Evolutionary conservation across 257 asterid genomes (phyloP).

Genomic region (Osmanthus fragrans): DNA sequence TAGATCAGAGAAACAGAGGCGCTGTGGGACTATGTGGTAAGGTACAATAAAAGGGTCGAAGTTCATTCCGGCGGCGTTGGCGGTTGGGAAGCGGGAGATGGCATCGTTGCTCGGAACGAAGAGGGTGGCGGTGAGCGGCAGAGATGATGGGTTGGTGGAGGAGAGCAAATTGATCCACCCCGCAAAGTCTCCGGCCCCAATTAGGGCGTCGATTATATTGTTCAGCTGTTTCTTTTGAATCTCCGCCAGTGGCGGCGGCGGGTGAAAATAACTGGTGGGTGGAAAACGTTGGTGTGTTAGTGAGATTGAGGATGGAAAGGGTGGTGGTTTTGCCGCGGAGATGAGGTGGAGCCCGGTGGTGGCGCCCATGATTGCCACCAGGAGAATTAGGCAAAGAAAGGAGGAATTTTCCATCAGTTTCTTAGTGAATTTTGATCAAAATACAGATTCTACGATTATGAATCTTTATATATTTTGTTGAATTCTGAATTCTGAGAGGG

Average conservation of each 20-base stretch:
- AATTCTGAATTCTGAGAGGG: background rate
- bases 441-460: no score
- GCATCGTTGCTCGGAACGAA: conserved; percentile 64
- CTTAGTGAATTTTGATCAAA: no score
- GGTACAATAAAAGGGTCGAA: conserved; percentile 52
- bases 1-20: conserved; percentile 63
- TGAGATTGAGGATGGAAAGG: background rate
- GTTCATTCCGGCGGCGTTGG: conserved; percentile 14
- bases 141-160: conserved; percentile 41
- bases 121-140: conserved; percentile 66
- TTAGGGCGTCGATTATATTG: conserved; percentile 54
- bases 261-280: conserved; percentile 15
- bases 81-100: conserved; percentile 37
- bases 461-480: background rate
- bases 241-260: conserved; percentile 12
- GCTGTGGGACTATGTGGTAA: conserved; percentile 67
- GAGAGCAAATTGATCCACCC: conserved; percentile 61
- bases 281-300: conserved; percentile 14
- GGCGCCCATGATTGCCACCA: conserved; percentile 20
- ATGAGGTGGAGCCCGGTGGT: conserved; percentile 19
- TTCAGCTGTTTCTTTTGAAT: conserved; percentile 37
- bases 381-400: conserved; percentile 19
- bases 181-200: conserved; percentile 56
- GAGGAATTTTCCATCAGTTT: background rate
- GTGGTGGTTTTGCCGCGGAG: conserved; percentile 18